Percentiles rank a stretch among this genome's conserved stretches.
Conservation (phyloP, 2,329 filamentous ascomycete genomes). For the Pseudodiploospora longispora region DNA sequence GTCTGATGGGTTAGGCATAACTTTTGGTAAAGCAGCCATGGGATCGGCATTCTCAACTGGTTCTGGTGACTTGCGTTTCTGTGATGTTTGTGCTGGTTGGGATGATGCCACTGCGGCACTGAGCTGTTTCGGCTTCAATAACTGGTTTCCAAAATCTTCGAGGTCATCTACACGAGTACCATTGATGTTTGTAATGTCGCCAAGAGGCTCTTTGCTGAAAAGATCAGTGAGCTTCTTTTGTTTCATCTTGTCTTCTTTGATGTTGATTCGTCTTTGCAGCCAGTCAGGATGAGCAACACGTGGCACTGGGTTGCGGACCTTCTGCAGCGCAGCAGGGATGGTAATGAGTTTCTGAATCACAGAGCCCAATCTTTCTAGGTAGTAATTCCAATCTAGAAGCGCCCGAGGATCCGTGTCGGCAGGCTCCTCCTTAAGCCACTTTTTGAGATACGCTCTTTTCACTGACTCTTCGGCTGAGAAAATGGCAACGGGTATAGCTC, state of each 20-base stretch:
- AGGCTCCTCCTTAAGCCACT: slow-evolving; percentile 93
- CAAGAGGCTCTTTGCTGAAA: slow-evolving; percentile 63
- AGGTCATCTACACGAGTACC: slow-evolving; percentile 55
- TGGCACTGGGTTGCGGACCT: slow-evolving; percentile 88
- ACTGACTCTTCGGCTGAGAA: slow-evolving; percentile 88
- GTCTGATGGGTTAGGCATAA: slow-evolving; percentile 76
- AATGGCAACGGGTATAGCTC: slow-evolving; percentile 90
- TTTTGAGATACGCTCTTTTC: slow-evolving; percentile 82
- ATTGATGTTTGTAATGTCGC: slow-evolving; percentile 62
- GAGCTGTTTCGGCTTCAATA: slow-evolving; percentile 57
- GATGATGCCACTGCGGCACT: slow-evolving; percentile 48
- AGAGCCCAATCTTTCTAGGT: slow-evolving; percentile 87
- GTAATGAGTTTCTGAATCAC: slow-evolving; percentile 99
- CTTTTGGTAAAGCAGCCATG: slow-evolving; percentile 70
- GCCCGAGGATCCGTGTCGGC: slow-evolving; percentile 81
- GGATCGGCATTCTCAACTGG: slow-evolving; percentile 63
- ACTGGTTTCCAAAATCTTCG: slow-evolving; percentile 69
- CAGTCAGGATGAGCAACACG: slow-evolving; percentile 92
- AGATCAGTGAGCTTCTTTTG: slow-evolving; percentile 98
- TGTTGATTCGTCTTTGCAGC: slow-evolving; percentile 86
- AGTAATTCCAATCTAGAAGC: slow-evolving; percentile 95
- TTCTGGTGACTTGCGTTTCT: slow-evolving; percentile 70
- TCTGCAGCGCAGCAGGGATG: slow-evolving; percentile 92
- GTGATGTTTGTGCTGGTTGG: slow-evolving; percentile 36
- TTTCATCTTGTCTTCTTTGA: slow-evolving; percentile 95